Evolutionary conservation across 768 basidiomycete species (phyloP).

Genomic region (Sarcodon sp.): DNA sequence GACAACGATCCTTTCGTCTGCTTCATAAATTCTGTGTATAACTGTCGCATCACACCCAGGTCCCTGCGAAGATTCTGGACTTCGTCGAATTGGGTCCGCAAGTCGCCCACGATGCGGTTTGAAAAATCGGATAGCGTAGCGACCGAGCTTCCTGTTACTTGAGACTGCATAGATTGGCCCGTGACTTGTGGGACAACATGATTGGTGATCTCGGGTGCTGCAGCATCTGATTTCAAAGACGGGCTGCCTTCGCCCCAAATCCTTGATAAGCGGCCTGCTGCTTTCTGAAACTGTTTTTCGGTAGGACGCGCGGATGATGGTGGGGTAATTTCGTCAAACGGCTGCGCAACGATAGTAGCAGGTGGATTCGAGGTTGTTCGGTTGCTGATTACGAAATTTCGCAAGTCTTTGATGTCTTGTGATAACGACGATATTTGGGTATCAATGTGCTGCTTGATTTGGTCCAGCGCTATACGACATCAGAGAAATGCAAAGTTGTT

Average conservation of each 20-base stretch:
- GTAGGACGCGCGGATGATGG: conserved; percentile 42
- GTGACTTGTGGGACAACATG: conserved; percentile 50
- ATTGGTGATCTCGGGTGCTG: conserved; percentile 13
- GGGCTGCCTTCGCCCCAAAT: conserved; percentile 17
- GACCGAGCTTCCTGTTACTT: conserved; percentile 48
- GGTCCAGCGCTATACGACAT: conserved; percentile 66
- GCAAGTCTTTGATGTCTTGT: conserved; percentile 85
- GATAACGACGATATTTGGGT: conserved; percentile 74
- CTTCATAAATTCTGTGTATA: conserved; percentile 89
- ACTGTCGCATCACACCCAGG: conserved; percentile 84
- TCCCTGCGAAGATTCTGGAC: conserved; percentile 91
- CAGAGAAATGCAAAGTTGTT: not conserved
- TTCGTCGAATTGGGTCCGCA: conserved; percentile 90
- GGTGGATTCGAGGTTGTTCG: conserved; percentile 39
- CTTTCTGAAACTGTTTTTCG: conserved; percentile 60
- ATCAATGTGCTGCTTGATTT: conserved; percentile 98
- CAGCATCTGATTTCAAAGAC: conserved; percentile 11
- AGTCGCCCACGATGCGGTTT: conserved; percentile 59
- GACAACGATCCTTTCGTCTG: conserved; percentile 80
- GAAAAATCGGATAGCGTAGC: conserved; percentile 65
- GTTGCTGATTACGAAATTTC: conserved; percentile 41
- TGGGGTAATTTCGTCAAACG: conserved; percentile 57
- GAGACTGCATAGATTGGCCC: conserved; percentile 55
- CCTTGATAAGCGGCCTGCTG: conserved; percentile 58
- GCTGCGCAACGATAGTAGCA: conserved; percentile 33